A percentile compares a stretch with the other conserved stretches of the same genome.
These are phyloP conservation scores for Populus davidiana DNA, from an alignment of 345 rosid species.

Conservation along the genomic window DNA sequence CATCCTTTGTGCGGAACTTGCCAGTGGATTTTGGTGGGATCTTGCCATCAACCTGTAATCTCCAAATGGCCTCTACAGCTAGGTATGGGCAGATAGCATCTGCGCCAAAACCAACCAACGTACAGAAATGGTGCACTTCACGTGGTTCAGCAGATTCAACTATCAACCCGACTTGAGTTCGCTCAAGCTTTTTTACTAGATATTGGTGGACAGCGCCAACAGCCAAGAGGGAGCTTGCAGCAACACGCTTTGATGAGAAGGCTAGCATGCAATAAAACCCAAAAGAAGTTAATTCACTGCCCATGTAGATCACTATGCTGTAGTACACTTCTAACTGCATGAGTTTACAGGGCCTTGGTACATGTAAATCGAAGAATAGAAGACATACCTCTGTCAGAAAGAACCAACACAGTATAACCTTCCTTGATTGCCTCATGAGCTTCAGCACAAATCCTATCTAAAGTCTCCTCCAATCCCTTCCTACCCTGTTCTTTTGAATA, in stretches of 20 bases:
- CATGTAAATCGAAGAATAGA: constrained; percentile 7
- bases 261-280: constrained; percentile 35
- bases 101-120: constrained; percentile 93
- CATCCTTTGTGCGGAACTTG: constrained; percentile 76
- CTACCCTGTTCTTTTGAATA: constrained; percentile 72
- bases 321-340: not conserved
- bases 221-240: constrained; percentile 96
- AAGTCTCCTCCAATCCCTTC: constrained; percentile 86
- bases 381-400: constrained; percentile 89
- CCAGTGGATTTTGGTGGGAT: constrained; percentile 85
- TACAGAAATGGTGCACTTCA: constrained; percentile 99
- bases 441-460: constrained; percentile 85
- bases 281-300: constrained; percentile 1
- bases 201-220: constrained; percentile 99
- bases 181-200: constrained; percentile 81
- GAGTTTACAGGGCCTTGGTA: not conserved
- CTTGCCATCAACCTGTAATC: constrained; percentile 93
- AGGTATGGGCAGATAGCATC: constrained; percentile 98
- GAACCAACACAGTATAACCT: constrained; percentile 79
- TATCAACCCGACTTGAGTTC: constrained; percentile 84
- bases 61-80: constrained; percentile 78
- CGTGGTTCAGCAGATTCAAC: constrained; percentile 99
- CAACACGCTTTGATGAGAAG: constrained; percentile 74
- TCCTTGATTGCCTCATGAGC: constrained; percentile 80
- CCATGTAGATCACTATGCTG: not conserved